Evolutionary conservation across 2,329 filamentous ascomycete species (phyloP).

Genomic region (Aspergillus quadricinctus): DNA sequence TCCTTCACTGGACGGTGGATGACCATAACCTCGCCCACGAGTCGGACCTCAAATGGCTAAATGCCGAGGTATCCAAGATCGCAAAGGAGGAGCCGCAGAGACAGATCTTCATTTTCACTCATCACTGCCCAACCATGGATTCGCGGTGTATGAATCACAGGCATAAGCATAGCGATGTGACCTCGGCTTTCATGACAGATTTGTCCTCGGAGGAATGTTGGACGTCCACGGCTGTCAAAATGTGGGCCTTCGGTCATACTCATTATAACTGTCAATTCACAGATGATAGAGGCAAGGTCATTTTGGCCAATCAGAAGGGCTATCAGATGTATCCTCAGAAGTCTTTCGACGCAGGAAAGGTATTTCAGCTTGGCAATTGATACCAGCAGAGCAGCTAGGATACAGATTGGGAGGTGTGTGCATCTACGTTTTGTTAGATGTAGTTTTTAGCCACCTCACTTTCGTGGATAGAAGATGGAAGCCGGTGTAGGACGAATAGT

Average conservation of each 20-base stretch:
- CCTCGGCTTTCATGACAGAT: constrained; percentile 37
- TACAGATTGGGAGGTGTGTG: too few relatives aligned
- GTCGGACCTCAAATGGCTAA: constrained; percentile 28
- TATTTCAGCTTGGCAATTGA: not conserved
- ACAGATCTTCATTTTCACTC: constrained; percentile 27
- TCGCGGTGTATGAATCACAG: constrained; percentile 18
- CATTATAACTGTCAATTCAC: constrained; percentile 40
- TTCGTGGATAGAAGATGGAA: too few relatives aligned
- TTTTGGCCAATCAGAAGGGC: constrained; percentile 38
- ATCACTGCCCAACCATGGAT: constrained; percentile 23
- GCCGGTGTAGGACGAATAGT: too few relatives aligned
- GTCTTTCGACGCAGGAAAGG: constrained; percentile 30
- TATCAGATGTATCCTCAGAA: constrained; percentile 25
- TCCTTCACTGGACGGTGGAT: constrained; percentile 22
- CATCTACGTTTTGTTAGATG: too few relatives aligned
- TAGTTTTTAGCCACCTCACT: too few relatives aligned
- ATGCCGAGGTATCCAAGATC: constrained; percentile 21
- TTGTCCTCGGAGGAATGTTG: constrained; percentile 34
- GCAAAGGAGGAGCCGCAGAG: constrained; percentile 18
- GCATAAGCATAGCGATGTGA: constrained; percentile 19
- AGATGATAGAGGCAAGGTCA: constrained; percentile 17
- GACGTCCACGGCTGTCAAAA: constrained; percentile 27
- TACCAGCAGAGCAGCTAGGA: too few relatives aligned
- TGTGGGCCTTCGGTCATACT: constrained; percentile 46
- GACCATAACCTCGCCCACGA: constrained; percentile 20